phyloP scores from a whole-genome alignment of 2,329 filamentous ascomycete genomes.

The Pestalotiopsis sp. region DNA sequence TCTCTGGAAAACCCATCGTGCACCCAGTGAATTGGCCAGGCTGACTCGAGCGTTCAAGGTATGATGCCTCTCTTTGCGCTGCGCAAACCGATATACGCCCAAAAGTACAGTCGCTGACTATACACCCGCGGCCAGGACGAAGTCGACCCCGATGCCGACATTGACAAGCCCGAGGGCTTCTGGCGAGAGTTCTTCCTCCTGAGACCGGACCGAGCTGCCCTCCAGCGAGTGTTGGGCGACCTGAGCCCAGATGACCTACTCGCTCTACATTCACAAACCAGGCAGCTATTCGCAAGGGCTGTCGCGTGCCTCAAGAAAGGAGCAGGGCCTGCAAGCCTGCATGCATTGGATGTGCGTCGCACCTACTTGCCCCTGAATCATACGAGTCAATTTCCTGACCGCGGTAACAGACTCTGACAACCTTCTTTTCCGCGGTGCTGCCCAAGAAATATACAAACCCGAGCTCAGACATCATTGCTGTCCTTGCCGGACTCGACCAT shows the following conservation, averaged over 20 bases:
- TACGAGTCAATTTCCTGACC: conserved; percentile 33
- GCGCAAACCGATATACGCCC: neutral
- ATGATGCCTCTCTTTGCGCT: neutral
- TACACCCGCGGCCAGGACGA: conserved; percentile 48
- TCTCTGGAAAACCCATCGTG: conserved; percentile 11
- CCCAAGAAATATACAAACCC: conserved; percentile 93
- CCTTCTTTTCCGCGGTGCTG: conserved; percentile 81
- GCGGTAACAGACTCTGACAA: conserved; percentile 76
- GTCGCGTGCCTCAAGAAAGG: conserved; percentile 68
- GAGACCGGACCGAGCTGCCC: conserved; percentile 71
- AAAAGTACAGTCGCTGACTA: conserved; percentile 23
- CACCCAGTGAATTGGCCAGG: neutral
- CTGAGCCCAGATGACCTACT: conserved; percentile 76
- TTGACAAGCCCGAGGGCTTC: conserved; percentile 83
- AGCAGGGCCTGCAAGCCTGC: conserved; percentile 65
- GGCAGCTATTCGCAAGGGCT: conserved; percentile 76
- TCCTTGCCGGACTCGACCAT: conserved; percentile 86
- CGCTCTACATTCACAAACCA: conserved; percentile 74
- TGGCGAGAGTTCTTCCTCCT: conserved; percentile 96
- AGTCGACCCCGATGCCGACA: conserved; percentile 58
- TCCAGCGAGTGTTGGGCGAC: conserved; percentile 71
- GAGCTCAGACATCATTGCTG: conserved; percentile 89
- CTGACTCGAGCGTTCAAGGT: conserved; percentile 16
- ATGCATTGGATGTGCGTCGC: conserved; percentile 77
- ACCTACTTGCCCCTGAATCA: neutral